phyloP scores from a whole-genome alignment of 2,329 filamentous ascomycete species.

The Nothophoma quercina region DNA sequence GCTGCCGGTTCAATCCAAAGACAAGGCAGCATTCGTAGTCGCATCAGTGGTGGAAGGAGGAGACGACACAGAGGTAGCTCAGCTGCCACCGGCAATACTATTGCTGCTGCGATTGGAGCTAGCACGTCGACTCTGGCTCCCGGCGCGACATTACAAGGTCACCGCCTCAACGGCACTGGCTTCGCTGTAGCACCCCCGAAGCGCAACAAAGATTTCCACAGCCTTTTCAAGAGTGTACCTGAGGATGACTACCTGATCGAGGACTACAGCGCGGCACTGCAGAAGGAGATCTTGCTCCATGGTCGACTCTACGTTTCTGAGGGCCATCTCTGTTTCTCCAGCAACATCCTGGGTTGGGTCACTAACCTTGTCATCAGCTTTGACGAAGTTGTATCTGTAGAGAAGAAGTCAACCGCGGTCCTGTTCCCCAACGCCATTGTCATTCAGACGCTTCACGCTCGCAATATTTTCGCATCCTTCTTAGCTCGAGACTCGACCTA shows the following conservation, averaged over 20 bases:
- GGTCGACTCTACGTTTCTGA: constrained; percentile 96
- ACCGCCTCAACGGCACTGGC: constrained; percentile 89
- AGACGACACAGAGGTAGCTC: constrained; percentile 86
- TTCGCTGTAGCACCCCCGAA: constrained; percentile 97
- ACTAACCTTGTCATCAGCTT: constrained; percentile 98
- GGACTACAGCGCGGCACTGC: constrained; percentile 95
- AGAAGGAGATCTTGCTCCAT: constrained; percentile 93
- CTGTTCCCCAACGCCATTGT: constrained; percentile 98
- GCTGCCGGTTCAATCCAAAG: constrained; percentile 60
- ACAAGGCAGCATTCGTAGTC: constrained; percentile 60
- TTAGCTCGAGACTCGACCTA: constrained; percentile 95
- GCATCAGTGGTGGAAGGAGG: constrained; percentile 59
- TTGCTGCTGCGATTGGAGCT: constrained; percentile 76
- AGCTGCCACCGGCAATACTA: constrained; percentile 67
- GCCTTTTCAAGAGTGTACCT: constrained; percentile 92
- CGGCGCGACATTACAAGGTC: constrained; percentile 66
- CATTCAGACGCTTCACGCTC: constrained; percentile 93
- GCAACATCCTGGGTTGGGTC: constrained; percentile 98
- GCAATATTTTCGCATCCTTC: constrained; percentile 95
- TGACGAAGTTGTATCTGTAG: constrained; percentile 94
- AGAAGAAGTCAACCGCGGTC: constrained; percentile 94
- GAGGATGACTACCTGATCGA: constrained; percentile 98
- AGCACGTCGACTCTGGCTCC: constrained; percentile 74
- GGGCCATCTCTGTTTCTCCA: constrained; percentile 97
- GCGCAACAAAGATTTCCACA: constrained; percentile 94